phyloP scores from a whole-genome alignment of 495 filamentous ascomycete species.

The Penicillium manginii region DNA sequence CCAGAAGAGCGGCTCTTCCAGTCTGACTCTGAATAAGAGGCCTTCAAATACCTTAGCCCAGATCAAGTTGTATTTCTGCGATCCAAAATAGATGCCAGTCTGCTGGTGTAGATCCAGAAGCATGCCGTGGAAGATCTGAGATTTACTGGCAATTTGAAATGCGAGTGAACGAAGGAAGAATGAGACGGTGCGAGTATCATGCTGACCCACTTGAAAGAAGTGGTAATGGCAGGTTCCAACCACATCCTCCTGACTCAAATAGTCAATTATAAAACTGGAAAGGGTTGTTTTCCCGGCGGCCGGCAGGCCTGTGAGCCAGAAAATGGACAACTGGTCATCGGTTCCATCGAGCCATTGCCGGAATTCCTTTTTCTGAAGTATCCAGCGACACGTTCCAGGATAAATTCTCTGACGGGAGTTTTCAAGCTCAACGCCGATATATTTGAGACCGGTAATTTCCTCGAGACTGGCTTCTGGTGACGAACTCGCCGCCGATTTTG shows the following conservation, averaged over 20 bases:
- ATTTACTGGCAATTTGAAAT: conserved; percentile 10
- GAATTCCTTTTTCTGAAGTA: not conserved
- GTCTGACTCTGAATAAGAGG: conserved; percentile 5
- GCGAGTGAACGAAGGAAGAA: conserved; percentile 1
- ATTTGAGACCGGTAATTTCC: too few species aligned
- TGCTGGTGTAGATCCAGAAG: not conserved
- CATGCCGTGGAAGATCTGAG: not conserved
- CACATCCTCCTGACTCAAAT: not conserved
- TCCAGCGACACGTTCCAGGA: too few species aligned
- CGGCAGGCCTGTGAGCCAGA: conserved; percentile 9
- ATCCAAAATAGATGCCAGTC: not conserved
- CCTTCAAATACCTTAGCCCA: conserved; percentile 6
- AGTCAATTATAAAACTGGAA: conserved; percentile 7
- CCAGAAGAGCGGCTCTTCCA: not conserved
- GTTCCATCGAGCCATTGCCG: conserved; percentile 4
- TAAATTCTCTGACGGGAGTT: too few species aligned
- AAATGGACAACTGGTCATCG: not conserved
- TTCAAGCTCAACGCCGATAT: too few species aligned
- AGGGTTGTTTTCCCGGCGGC: conserved; percentile 13
- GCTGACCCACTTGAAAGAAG: conserved; percentile 6
- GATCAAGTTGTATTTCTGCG: too few species aligned
- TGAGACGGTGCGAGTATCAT: not conserved
- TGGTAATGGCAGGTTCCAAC: conserved; percentile 5
- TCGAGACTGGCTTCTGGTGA: too few species aligned
- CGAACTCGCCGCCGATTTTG: too few species aligned